Base-by-base conservation (phyloP, 306 rosid species). In the Rubus parviflorus region DNA sequence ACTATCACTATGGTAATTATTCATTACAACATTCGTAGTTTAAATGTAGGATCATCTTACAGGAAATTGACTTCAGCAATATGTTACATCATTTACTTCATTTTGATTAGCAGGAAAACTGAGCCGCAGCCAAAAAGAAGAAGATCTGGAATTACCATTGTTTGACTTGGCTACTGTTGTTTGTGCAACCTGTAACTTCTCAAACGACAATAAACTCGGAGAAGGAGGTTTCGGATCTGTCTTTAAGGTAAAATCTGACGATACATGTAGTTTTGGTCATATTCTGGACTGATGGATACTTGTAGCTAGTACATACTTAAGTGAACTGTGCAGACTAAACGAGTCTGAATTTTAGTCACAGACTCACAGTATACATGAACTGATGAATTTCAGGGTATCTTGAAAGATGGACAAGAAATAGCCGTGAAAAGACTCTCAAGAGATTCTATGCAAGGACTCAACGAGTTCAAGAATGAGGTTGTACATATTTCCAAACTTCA, bases 391-490 rank as follows among this genome's bases (percentile, higher is more conserved):
- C 61, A 54, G 61, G 61, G 61, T 54, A 54, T 54, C 0, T 54
- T 54, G 61, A 54, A n/a, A 54, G 25, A 54, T 54, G 61, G 60
- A 38, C 62, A 16, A 49, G 46, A 48, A 8, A 19, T 51, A 22
- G 61, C 25, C 5, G 47, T 70, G 15, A 70, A 70, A 35, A 49
- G 43, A 6, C 53, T 70, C 37, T 25, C 47, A 9, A 49, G 5
- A 7, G 13, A 7, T 2, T 51, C 75, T 3, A 35, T 4, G 9
- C 57, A 69, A 69, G 61, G 75, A 14, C 6, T 23, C 7, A 15
- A 56, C 1, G 66, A 72, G 51, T 54, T 72, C 17, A 72, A 56
- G 19, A 72, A 72, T 72, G 75, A 71, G n/a, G 75, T 71, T 71
- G 4, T 40, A 48, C 22, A 30, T 40, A 14, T 51, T 11, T 42